These are phyloP conservation scores for Calonectria leucothoes DNA, from an alignment of 2,329 filamentous ascomycete genomes.

Conservation along the genomic window DNA sequence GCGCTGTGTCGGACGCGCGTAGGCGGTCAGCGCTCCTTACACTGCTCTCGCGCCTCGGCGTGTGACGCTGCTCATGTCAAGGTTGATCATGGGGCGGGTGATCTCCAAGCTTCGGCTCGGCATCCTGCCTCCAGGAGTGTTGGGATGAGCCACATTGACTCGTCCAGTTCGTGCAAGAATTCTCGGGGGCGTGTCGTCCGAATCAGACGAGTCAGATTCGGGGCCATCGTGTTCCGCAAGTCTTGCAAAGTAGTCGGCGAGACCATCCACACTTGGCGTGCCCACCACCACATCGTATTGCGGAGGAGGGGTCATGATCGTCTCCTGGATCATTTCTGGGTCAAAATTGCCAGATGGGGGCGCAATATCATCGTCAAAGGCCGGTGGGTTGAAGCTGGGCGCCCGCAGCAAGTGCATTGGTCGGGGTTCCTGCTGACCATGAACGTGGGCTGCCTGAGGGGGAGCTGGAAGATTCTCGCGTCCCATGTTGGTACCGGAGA, in stretches of 20 bases:
- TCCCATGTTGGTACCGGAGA: constrained; percentile 53
- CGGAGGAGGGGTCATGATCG: constrained; percentile 81
- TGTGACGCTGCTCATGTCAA: constrained; percentile 40
- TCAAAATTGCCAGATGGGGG: constrained; percentile 49
- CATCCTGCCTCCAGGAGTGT: constrained; percentile 65
- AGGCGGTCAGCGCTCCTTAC: constrained; percentile 38
- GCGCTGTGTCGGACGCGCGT: not conserved
- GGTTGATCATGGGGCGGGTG: constrained; percentile 49
- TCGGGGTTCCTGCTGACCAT: constrained; percentile 58
- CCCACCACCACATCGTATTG: constrained; percentile 85
- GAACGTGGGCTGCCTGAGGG: constrained; percentile 67
- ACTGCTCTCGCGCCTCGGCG: constrained; percentile 39
- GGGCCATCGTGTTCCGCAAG: constrained; percentile 68
- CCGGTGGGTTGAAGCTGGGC: constrained; percentile 89
- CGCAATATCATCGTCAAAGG: constrained; percentile 79
- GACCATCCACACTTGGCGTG: constrained; percentile 71
- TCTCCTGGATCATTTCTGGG: constrained; percentile 31
- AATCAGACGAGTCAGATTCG: constrained; percentile 55
- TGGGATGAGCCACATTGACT: constrained; percentile 68
- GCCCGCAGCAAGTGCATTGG: constrained; percentile 87
- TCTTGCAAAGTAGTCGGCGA: constrained; percentile 90
- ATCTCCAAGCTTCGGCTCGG: constrained; percentile 70
- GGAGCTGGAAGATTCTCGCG: constrained; percentile 53
- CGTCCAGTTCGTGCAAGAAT: constrained; percentile 64
- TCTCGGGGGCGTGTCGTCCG: constrained; percentile 56